phyloP scores from a whole-genome alignment of 2,329 filamentous ascomycete species.

The Fusarium armeniacum region DNA sequence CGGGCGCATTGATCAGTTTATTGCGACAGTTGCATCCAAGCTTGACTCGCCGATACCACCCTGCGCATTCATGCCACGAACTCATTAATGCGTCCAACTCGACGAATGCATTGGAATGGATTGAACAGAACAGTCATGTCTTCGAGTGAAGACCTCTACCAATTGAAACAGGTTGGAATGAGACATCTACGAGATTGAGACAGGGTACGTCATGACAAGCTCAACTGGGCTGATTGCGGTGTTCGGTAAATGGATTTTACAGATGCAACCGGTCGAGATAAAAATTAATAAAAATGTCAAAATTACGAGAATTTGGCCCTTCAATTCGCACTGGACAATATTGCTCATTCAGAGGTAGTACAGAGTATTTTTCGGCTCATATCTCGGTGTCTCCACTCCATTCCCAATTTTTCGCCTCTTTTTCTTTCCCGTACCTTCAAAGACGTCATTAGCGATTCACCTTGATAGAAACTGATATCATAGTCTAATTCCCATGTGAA shows the following conservation, averaged over 20 bases:
- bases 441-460: slow-evolving; percentile 33
- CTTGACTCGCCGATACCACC: not conserved
- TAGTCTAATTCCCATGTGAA: slow-evolving; percentile 1
- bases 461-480: not conserved
- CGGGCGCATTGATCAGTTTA: not conserved
- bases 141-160: not conserved
- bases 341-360: not conserved
- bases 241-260: not conserved
- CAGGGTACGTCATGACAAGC: not conserved
- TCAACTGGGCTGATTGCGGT: not conserved
- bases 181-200: not conserved
- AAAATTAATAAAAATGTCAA: not conserved
- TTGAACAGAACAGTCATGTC: not conserved
- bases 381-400: slow-evolving; percentile 31
- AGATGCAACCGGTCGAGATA: not conserved
- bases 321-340: not conserved
- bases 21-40: slow-evolving; percentile 48
- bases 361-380: not conserved
- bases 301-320: not conserved
- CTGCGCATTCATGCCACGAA: slow-evolving; percentile 58
- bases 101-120: slow-evolving; percentile 50
- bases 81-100: slow-evolving; percentile 59
- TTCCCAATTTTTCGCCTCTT: slow-evolving; percentile 1
- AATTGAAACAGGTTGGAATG: not conserved
- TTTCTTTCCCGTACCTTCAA: not conserved